Percentiles rank a stretch among this genome's conserved stretches.
Conservation (phyloP, 495 filamentous ascomycete species). For the Geoglossum glabrum region DNA sequence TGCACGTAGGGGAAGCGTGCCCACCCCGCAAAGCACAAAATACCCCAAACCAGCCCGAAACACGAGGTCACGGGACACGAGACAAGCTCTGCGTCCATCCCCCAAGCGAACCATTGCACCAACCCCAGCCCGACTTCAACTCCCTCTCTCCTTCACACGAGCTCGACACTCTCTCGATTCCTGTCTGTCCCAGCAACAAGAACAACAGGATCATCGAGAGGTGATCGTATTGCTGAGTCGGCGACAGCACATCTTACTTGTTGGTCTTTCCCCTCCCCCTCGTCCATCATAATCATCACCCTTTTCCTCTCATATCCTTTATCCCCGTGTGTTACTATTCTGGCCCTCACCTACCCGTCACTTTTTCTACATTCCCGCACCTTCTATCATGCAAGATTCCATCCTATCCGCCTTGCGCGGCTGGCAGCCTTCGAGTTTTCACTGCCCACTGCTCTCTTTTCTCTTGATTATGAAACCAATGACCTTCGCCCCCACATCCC, state of each 20-base stretch:
- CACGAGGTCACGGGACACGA: background rate
- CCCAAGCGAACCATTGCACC: background rate
- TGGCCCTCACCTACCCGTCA: background rate
- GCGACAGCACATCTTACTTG: conserved; percentile 2
- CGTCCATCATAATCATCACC: background rate
- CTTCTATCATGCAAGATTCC: background rate
- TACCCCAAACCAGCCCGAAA: background rate
- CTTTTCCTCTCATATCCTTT: background rate
- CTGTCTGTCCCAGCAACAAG: background rate
- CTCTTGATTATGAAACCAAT: background rate
- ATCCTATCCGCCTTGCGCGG: background rate
- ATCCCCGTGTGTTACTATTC: background rate
- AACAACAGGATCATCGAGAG: background rate
- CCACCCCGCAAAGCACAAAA: conserved; percentile 3
- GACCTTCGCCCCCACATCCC: background rate
- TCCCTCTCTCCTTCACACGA: background rate
- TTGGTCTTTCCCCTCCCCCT: conserved; percentile 1
- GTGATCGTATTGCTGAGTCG: background rate
- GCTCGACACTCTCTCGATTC: background rate
- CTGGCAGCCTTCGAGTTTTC: background rate
- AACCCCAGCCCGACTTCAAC: background rate
- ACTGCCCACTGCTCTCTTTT: background rate
- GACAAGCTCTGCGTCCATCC: background rate
- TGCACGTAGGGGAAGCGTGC: too few species aligned
- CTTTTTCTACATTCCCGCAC: background rate